Base-by-base conservation (phyloP, 1,139 yeast genomes). In the Lodderomyces metapsilosis region DNA sequence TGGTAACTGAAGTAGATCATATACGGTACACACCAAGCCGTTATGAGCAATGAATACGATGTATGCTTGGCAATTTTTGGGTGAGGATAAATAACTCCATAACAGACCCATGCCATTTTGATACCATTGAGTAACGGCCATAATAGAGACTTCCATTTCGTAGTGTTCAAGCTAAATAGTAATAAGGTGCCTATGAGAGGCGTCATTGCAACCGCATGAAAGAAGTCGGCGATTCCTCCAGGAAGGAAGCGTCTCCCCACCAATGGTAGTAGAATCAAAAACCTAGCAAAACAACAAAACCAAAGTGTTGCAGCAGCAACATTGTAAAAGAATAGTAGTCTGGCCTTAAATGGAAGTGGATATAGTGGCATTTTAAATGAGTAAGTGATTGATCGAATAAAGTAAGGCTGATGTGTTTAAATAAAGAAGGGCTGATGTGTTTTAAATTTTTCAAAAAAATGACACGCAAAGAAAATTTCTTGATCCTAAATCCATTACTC, bases 201-300 rank as follows among this genome's bases (percentile, higher is more conserved):
- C 5, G 62, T 45, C 27, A 66, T 45, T 2, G 76, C 53, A 17
- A 71, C 71, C n/a, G 65, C 62, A 42, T 75, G 76, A 50, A 80
- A 77, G 61, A 79, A 80, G 50, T 78, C 84, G 38, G 85, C 86
- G 11, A 83, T 79, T 1, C 88, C 88, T 7, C 84, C 87, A 1
- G 88, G 84, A 22, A 83, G 59, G 51, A 80, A 83, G 48, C 66
- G 68, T 34, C 78, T 60, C 1, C 88, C 86, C 7, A 81, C 87
- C 20, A 83, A 59, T 2, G 86, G 87, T 37, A 79, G 63, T 24
- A 83, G 61, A 2, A 81, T 59, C 11, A 71, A 43, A 49, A 81
- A 71, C 39, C 89, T 59, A 6, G 67, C 59, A 5, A 79, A 57
- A 43, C 84, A 71, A 39, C 82, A 74, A 30, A 68, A 56, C 78